phyloP scores from a whole-genome alignment of 176 grass and related monocot genomes.

The Elaeis guineensis region DNA sequence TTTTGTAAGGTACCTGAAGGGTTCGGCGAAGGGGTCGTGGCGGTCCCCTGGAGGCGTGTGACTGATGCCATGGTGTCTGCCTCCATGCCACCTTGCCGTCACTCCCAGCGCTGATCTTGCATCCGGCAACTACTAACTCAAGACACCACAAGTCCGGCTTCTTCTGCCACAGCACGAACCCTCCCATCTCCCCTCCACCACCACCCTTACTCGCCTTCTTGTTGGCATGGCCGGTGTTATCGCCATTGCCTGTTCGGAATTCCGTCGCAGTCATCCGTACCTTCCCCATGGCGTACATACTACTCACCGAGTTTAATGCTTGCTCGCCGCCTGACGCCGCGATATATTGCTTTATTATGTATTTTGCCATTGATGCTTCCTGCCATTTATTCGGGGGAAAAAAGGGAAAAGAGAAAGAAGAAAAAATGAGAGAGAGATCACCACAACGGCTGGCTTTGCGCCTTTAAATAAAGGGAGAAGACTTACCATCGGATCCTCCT shows the following conservation, averaged over 20 bases:
- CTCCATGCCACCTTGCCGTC: constrained; percentile 22
- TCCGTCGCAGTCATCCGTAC: constrained; percentile 15
- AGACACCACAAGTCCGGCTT: constrained; percentile 12
- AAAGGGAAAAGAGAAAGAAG: too few relatives aligned
- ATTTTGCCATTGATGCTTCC: constrained; percentile 16
- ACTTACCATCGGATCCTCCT: constrained; percentile 9
- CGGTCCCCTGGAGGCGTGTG: constrained; percentile 15
- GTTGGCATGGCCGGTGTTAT: not conserved
- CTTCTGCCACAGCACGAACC: constrained; percentile 27
- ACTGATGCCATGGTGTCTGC: constrained; percentile 11
- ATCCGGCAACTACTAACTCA: constrained; percentile 16
- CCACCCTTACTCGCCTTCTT: not conserved
- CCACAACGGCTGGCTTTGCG: too few relatives aligned
- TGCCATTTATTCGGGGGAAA: not conserved
- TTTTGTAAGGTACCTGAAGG: constrained; percentile 8
- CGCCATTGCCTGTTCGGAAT: not conserved
- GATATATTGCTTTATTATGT: constrained; percentile 25
- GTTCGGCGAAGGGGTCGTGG: constrained; percentile 20
- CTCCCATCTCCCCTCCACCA: constrained; percentile 7
- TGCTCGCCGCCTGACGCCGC: constrained; percentile 13
- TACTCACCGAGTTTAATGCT: constrained; percentile 1
- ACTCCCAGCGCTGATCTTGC: constrained; percentile 22
- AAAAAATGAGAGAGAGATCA: too few relatives aligned
- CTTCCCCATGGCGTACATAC: constrained; percentile 25
- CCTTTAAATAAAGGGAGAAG: not conserved